Evolutionary conservation across 805 yeast species (phyloP).

Genomic region (Ogataea pini): DNA sequence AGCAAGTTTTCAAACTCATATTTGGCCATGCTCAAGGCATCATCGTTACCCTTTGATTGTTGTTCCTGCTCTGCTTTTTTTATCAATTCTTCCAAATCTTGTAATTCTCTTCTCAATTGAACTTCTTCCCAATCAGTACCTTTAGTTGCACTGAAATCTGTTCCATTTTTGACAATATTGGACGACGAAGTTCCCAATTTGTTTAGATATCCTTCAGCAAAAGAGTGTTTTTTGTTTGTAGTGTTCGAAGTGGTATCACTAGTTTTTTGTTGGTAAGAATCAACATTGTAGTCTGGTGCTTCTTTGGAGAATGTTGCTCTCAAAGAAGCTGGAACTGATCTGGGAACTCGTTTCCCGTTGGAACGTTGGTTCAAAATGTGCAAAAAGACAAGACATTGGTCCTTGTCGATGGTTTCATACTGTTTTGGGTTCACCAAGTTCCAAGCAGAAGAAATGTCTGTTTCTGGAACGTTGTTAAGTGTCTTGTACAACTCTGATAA

Average conservation of each 20-base stretch:
- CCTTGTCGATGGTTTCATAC: conserved; percentile 85
- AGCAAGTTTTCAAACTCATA: conserved; percentile 81
- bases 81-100: conserved; percentile 69
- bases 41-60: conserved; percentile 34
- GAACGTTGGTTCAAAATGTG: conserved; percentile 88
- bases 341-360: conserved; percentile 79
- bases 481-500: conserved; percentile 68
- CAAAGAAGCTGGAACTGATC: conserved; percentile 91
- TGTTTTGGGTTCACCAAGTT: conserved; percentile 90
- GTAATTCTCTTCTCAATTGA: conserved; percentile 73
- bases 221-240: conserved; percentile 34
- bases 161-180: conserved; percentile 43
- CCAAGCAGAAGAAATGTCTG: conserved; percentile 92
- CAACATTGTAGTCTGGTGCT: conserved; percentile 67
- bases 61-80: conserved; percentile 54
- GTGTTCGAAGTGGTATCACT: background rate
- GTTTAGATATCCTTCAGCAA: conserved; percentile 56
- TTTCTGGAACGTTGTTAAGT: conserved; percentile 70
- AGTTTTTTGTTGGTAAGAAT: conserved; percentile 18
- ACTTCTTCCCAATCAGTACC: conserved; percentile 96
- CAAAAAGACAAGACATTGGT: conserved; percentile 84
- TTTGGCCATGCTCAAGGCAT: conserved; percentile 35
- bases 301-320: conserved; percentile 91
- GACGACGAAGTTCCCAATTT: conserved; percentile 53
- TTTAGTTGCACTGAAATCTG: conserved; percentile 69